phyloP scores from a whole-genome alignment of 2,329 filamentous ascomycete genomes.

The Myriosclerotinia scirpicola region DNA sequence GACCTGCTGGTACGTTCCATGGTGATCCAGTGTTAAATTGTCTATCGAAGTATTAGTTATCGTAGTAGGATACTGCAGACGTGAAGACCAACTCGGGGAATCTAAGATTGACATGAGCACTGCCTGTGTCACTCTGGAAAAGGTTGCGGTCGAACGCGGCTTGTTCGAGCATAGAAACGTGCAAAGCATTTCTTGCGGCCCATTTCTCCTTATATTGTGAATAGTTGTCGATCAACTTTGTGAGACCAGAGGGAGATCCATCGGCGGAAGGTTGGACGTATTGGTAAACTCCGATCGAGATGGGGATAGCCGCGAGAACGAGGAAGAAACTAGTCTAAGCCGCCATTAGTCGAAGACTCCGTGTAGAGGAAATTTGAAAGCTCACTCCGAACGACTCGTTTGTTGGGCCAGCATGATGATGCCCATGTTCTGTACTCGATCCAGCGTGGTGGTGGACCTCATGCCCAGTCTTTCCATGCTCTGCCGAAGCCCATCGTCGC shows the following conservation, averaged over 20 bases:
- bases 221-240: constrained; percentile 55
- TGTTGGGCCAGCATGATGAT: constrained; percentile 43
- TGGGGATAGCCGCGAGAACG: constrained; percentile 47
- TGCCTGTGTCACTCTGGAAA: constrained; percentile 51
- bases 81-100: constrained; percentile 61
- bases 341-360: constrained; percentile 27
- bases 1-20: constrained; percentile 63
- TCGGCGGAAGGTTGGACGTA: constrained; percentile 43
- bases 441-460: constrained; percentile 30
- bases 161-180: constrained; percentile 60
- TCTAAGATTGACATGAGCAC: constrained; percentile 52
- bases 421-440: constrained; percentile 32
- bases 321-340: constrained; percentile 50
- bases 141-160: constrained; percentile 62
- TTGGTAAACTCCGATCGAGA: constrained; percentile 47
- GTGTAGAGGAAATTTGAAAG: constrained; percentile 28
- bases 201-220: constrained; percentile 53
- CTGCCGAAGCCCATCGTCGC: constrained; percentile 33
- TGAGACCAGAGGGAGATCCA: constrained; percentile 46
- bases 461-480: constrained; percentile 32
- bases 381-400: constrained; percentile 54
- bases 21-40: constrained; percentile 62
- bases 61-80: background rate
- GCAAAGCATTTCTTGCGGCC: constrained; percentile 58
- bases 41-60: constrained; percentile 45